Base-by-base conservation (phyloP, 805 yeast genomes). In the Jamesozyma spencerorum region DNA sequence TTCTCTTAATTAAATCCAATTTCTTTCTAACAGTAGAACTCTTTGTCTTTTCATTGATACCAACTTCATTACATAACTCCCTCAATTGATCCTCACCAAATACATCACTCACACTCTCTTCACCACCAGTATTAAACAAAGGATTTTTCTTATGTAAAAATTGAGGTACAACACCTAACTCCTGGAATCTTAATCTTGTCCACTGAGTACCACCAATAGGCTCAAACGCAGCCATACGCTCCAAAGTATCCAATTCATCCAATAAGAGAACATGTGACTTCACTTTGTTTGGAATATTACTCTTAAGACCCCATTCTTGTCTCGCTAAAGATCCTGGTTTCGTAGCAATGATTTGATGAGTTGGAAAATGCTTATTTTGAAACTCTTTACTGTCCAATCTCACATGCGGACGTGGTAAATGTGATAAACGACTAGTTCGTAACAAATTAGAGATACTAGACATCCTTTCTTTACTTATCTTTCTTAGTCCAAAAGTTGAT, bases 281-380 rank as follows among this genome's bases (percentile, higher is more conserved):
- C 35, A 74, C 58, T 49, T 74, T 77, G 30, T 67, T 65, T 3
- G 95, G 95, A 36, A 85, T 63, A 17, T 82, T 67, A 34, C 79
- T 66, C 55, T 85, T 85, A 44, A 85, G 62, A 52, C 95, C 95
- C 70, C 74, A 85, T 60, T 83, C 84, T 46, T 81, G 79, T 62
- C 85, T 54, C 12, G 69, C 57, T 34, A 79, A 72, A 36, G 81
- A 71, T 6, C 82, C 69, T 37, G 78, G 74, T 38, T 83, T 77
- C 0, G 92, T 78, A 58, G 74, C 80, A 31, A 85, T 70, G 32
- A 81, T 69, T 58, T 84, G 94, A 53, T 80, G 87, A 0, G 84
- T 75, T 19, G 94, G 94, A 34, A 42, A 47, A 37, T 41, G 49
- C 13, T 48, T 47, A 18, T 49, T 29, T 47, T 55, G n/a, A 27